Evolutionary conservation across 768 basidiomycete genomes (phyloP).

Genomic region (Auriscalpium vulgare): DNA sequence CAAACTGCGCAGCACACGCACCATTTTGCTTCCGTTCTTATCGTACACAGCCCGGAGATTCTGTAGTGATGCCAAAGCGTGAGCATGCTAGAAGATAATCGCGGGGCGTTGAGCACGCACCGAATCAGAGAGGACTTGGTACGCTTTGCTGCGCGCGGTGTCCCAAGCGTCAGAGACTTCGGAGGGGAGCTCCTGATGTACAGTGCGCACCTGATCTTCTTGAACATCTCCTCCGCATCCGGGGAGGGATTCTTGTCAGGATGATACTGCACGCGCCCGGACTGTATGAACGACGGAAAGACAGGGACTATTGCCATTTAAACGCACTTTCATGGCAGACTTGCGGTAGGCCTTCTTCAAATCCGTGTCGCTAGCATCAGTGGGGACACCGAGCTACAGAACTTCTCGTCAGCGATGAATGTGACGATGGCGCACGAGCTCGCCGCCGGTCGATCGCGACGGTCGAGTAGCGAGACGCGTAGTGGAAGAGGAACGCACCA

Average conservation of each 20-base stretch:
- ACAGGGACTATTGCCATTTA: background rate
- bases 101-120: slow-evolving; percentile 27
- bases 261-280: slow-evolving; percentile 54
- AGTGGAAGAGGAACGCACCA: slow-evolving; percentile 38
- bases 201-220: slow-evolving; percentile 75
- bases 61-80: slow-evolving; percentile 25
- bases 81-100: background rate
- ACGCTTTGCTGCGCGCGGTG: slow-evolving; percentile 66
- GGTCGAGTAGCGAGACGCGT: background rate
- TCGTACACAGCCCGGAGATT: slow-evolving; percentile 88
- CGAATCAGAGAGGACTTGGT: slow-evolving; percentile 83
- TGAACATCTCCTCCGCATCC: slow-evolving; percentile 96
- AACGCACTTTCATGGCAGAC: slow-evolving; percentile 80
- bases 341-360: slow-evolving; percentile 95
- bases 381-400: slow-evolving; percentile 56
- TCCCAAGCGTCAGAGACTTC: slow-evolving; percentile 1
- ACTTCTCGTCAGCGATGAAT: background rate
- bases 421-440: slow-evolving; percentile 1
- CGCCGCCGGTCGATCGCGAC: background rate
- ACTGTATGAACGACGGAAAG: background rate
- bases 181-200: background rate
- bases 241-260: slow-evolving; percentile 91
- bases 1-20: slow-evolving; percentile 25
- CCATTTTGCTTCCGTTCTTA: slow-evolving; percentile 89
- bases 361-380: slow-evolving; percentile 69